Base-by-base conservation (phyloP, 2,329 filamentous ascomycete species). In the Pseudocercospora macadamiae region DNA sequence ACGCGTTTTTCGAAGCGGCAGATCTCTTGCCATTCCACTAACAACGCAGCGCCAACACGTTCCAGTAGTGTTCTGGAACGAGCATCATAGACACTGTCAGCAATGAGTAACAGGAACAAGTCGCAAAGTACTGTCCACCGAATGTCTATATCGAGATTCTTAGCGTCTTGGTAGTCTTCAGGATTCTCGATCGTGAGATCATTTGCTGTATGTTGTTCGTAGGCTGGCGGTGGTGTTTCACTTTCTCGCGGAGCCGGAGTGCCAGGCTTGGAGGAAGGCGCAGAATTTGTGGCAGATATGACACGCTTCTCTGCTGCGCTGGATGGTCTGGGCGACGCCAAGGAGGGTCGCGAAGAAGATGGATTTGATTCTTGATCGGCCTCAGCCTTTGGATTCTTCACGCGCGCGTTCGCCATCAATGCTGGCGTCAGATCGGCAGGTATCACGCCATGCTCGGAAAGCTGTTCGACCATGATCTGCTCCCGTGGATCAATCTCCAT, bases 391-490 rank as follows among this genome's bases (percentile, higher is more conserved):
- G 95, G 95, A 70, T 99, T 99, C 70, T 91, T 91, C 30, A 99
- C 93, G 52, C 92, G 85, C 10, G 95, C 86, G 74, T 97, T 99
- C 63, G 91, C 87, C 88, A 96, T 96, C 44, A 99, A 81, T 0
- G 90, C 85, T 0, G 90, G 89, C 0, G 91, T 93, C 58, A 99
- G 80, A 73, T 99, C 95, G 44, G 81, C 80, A 0, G 95, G 89
- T 62, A 91, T 82, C 5, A 99, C 92, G 3, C 93, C 95, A 76
- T 99, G 95, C 58, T 95, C 90, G 10, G 90, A 89, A 59, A 99
- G 81, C 75, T 99, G 95, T 77, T 99, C 95, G 66, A 99, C 97
- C 95, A 99, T 99, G 74, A 99, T 82, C 79, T 99, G 95, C 76
- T 99, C 95, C 12, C 85, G 88, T 19, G 88, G 81, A 70, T 88